Percentiles rank a stretch among this genome's conserved stretches.
These are phyloP conservation scores for Pugionium dolabratum DNA, from an alignment of 345 rosid genomes.

Conservation along the genomic window DNA sequence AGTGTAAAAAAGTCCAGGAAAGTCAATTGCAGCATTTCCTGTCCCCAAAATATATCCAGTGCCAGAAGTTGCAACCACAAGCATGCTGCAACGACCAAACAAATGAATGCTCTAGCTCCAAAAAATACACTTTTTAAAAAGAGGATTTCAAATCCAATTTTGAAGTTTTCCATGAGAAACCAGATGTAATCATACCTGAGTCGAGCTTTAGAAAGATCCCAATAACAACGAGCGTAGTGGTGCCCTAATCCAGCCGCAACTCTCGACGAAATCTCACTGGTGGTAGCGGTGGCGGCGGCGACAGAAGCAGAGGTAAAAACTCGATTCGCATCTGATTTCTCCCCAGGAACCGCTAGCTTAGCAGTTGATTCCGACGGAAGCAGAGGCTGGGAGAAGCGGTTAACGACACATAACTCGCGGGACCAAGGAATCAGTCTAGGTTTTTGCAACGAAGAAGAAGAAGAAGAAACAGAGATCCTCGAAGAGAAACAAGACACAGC, in stretches of 20 bases:
- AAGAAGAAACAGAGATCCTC: constrained; percentile 36
- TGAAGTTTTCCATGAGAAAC: neutral
- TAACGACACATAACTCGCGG: constrained; percentile 29
- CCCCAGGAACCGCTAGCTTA: constrained; percentile 41
- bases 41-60: constrained; percentile 89
- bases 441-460: constrained; percentile 35
- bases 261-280: constrained; percentile 40
- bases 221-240: constrained; percentile 74
- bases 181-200: constrained; percentile 56
- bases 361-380: constrained; percentile 35
- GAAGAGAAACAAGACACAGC: constrained; percentile 38
- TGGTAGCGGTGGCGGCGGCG: constrained; percentile 20
- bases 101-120: neutral
- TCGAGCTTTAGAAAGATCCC: constrained; percentile 97
- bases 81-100: constrained; percentile 55
- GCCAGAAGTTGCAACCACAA: constrained; percentile 97
- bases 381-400: constrained; percentile 32
- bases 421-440: constrained; percentile 42
- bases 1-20: constrained; percentile 82
- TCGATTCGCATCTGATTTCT: constrained; percentile 46
- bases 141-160: neutral
- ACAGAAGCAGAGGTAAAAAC: constrained; percentile 32
- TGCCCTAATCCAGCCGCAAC: constrained; percentile 43
- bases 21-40: constrained; percentile 60
- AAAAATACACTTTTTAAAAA: neutral